These are phyloP conservation scores for Colletotrichum karsti DNA, from an alignment of 2,329 filamentous ascomycete genomes.

Conservation along the genomic window DNA sequence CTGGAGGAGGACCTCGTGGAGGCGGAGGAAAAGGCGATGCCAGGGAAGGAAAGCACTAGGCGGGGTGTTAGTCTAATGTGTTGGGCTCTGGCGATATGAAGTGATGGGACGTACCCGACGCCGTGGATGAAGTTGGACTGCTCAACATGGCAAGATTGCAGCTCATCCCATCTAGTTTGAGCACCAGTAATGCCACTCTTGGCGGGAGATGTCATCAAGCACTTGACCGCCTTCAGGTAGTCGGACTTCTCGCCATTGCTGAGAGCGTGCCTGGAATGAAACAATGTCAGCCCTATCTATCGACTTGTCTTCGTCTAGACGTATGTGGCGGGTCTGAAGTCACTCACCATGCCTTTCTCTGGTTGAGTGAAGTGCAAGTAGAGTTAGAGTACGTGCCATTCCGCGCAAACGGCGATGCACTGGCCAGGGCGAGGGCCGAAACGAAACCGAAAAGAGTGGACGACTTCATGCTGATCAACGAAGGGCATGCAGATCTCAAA, in stretches of 20 bases:
- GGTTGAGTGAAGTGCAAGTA: constrained; percentile 10
- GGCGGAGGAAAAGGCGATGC: constrained; percentile 42
- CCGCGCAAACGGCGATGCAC: neutral
- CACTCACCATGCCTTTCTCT: constrained; percentile 12
- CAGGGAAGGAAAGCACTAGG: constrained; percentile 41
- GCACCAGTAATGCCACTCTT: constrained; percentile 14
- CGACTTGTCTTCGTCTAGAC: neutral
- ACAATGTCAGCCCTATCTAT: neutral
- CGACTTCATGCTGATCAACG: constrained; percentile 5
- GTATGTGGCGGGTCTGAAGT: neutral
- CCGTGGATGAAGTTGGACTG: constrained; percentile 25
- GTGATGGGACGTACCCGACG: constrained; percentile 11
- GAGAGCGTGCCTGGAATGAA: constrained; percentile 1
- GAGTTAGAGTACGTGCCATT: constrained; percentile 5
- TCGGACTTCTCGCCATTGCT: constrained; percentile 8
- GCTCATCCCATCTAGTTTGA: constrained; percentile 12
- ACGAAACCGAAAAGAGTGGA: constrained; percentile 9
- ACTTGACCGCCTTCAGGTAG: constrained; percentile 18
- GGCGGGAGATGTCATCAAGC: constrained; percentile 15
- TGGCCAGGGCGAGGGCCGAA: neutral
- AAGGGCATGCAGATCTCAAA: neutral
- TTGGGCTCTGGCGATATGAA: neutral
- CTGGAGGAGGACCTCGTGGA: constrained; percentile 40
- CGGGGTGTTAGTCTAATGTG: neutral
- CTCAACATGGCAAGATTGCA: constrained; percentile 14